These are phyloP conservation scores for Cladosporium sp. DNA, from an alignment of 2,329 filamentous ascomycete genomes.

Conservation along the genomic window DNA sequence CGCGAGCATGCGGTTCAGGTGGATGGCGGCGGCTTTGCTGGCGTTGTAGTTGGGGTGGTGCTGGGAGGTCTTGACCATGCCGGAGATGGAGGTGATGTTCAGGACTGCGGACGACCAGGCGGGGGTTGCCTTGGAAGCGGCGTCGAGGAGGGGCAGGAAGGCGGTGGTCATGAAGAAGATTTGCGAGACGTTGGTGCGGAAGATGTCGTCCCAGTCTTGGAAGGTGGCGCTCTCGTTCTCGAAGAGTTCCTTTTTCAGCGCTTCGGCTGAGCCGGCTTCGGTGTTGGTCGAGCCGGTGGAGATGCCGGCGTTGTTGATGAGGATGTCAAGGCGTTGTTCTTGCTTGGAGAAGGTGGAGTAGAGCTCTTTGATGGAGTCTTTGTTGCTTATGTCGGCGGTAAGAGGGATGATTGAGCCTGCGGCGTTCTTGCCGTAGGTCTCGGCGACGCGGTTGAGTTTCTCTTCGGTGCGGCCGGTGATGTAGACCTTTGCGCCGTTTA, in stretches of 20 bases:
- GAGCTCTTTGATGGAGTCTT: constrained; percentile 39
- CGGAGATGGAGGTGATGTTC: constrained; percentile 44
- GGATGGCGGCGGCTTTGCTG: constrained; percentile 47
- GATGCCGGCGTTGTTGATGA: constrained; percentile 47
- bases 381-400: constrained; percentile 40
- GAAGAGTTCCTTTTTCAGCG: constrained; percentile 41
- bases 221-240: constrained; percentile 37
- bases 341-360: constrained; percentile 40
- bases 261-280: constrained; percentile 37
- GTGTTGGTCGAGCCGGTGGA: constrained; percentile 35
- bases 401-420: constrained; percentile 44
- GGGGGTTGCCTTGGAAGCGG: constrained; percentile 37
- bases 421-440: constrained; percentile 41
- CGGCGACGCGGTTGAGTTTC: constrained; percentile 44
- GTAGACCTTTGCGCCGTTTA: constrained; percentile 42
- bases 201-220: constrained; percentile 43
- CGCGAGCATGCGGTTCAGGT: constrained; percentile 53
- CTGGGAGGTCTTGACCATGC: constrained; percentile 43
- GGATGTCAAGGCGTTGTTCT: constrained; percentile 42
- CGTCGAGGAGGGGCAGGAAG: constrained; percentile 44
- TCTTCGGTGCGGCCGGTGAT: constrained; percentile 45
- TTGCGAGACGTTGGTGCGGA: constrained; percentile 45
- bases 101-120: constrained; percentile 43
- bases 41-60: constrained; percentile 47
- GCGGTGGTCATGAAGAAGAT: constrained; percentile 44